Evolutionary conservation across 1,139 yeast genomes (phyloP).

Genomic region (Eremothecium cymbalariae): DNA sequence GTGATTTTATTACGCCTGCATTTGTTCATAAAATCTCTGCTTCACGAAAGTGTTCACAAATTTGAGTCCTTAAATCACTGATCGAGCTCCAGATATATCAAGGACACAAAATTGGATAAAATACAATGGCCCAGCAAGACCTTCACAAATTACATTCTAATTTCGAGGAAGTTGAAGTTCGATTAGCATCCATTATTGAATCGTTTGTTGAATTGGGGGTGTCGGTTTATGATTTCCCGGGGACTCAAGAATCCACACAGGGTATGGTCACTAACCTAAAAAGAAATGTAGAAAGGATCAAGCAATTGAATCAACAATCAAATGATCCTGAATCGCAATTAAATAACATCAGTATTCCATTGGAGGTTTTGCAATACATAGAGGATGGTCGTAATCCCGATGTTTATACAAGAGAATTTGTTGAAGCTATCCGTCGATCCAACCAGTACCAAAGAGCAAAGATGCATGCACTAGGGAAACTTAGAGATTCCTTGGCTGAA

Average conservation of each 20-base stretch:
- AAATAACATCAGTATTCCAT: conserved; percentile 48
- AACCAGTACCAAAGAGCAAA: conserved; percentile 86
- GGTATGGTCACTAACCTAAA: conserved; percentile 41
- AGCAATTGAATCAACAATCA: conserved; percentile 29
- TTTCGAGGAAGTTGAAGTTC: conserved; percentile 45
- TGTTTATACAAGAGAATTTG: conserved; percentile 91
- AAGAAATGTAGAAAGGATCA: conserved; percentile 32
- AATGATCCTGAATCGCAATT: conserved; percentile 30
- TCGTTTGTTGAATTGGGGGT: conserved; percentile 83
- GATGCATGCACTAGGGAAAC: conserved; percentile 49
- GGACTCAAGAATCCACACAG: conserved; percentile 57
- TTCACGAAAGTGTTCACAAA: too few relatives aligned
- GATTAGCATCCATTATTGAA: conserved; percentile 67
- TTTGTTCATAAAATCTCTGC: too few relatives aligned
- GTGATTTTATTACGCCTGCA: too few relatives aligned
- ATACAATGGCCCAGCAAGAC: conserved; percentile 12
- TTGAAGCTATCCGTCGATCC: conserved; percentile 80
- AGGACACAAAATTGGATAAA: too few relatives aligned
- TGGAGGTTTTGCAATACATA: conserved; percentile 73
- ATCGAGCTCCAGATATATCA: background rate
- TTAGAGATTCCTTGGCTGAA: conserved; percentile 58
- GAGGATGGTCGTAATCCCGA: conserved; percentile 97
- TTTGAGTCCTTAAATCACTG: too few relatives aligned
- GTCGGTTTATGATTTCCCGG: conserved; percentile 87
- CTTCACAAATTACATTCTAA: conserved; percentile 32